Conservation (phyloP, 139 green algal genomes). For the Haematococcus sp. region DNA sequence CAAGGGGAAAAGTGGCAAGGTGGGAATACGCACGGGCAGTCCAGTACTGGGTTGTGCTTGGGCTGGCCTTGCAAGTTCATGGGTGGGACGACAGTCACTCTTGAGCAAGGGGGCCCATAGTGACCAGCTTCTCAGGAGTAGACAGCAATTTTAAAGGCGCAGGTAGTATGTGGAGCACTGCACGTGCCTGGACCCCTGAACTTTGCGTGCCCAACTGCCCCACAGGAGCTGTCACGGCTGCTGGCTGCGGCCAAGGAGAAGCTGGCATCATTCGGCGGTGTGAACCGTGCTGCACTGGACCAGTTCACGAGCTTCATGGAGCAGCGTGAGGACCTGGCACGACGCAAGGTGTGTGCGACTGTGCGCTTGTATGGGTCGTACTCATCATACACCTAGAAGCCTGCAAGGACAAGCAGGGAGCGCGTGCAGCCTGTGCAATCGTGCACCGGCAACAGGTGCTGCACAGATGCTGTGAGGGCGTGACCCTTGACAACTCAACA, state of each 20-base stretch:
- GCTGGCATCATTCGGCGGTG: slow-evolving; percentile 74
- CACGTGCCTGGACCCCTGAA: not conserved
- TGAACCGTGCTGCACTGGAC: slow-evolving; percentile 97
- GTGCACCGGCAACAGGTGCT: not conserved
- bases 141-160: too few species aligned
- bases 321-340: slow-evolving; percentile 76
- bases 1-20: slow-evolving; percentile 48
- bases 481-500: too few species aligned
- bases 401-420: too few species aligned
- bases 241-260: slow-evolving; percentile 58
- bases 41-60: too few species aligned
- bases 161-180: not conserved
- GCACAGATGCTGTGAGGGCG: too few species aligned
- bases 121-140: too few species aligned
- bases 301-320: slow-evolving; percentile 94
- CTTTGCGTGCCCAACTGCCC: not conserved
- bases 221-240: slow-evolving; percentile 64
- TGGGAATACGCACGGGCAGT: slow-evolving; percentile 5
- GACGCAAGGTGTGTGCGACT: slow-evolving; percentile 13
- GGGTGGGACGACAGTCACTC: too few species aligned
- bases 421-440: not conserved
- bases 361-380: not conserved
- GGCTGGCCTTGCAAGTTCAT: too few species aligned
- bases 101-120: too few species aligned
- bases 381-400: too few species aligned